Percentiles rank a stretch among this genome's conserved stretches.
Evolutionary conservation across 192 early-diverging fungal genomes (phyloP).

Genomic region (Coemansia sp.): DNA sequence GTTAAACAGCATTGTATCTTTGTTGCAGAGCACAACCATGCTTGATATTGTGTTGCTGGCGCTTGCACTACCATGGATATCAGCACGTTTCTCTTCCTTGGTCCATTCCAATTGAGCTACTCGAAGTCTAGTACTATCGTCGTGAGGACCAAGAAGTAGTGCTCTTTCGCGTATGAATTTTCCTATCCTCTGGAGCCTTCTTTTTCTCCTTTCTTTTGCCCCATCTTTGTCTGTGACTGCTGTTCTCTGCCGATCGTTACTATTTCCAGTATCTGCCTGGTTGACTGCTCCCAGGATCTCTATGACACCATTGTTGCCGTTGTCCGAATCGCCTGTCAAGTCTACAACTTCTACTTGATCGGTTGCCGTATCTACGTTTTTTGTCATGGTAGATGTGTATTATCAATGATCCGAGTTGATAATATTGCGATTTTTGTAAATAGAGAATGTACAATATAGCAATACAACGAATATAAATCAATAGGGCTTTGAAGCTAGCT

Average conservation of each 20-base stretch:
- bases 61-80: not conserved
- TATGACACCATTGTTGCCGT: slow-evolving; percentile 3
- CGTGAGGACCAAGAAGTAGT: not conserved
- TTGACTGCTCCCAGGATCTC: not conserved
- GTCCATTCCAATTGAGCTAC: slow-evolving; percentile 2
- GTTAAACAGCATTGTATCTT: slow-evolving; percentile 22
- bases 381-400: not conserved
- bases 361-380: not conserved
- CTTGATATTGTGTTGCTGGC: not conserved
- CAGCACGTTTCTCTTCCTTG: not conserved
- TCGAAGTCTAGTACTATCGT: slow-evolving; percentile 14
- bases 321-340: slow-evolving; percentile 22
- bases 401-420: not conserved
- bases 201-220: slow-evolving; percentile 4
- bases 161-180: slow-evolving; percentile 25
- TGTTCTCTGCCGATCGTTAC: not conserved
- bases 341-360: slow-evolving; percentile 13
- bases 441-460: not conserved
- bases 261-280: not conserved
- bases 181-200: slow-evolving; percentile 12
- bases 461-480: not conserved
- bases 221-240: not conserved
- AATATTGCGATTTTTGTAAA: not conserved
- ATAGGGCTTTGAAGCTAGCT: too few relatives aligned
- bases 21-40: slow-evolving; percentile 22